Evolutionary conservation across 257 asterid species (phyloP).

Genomic region (Solanum pimpinellifolium): DNA sequence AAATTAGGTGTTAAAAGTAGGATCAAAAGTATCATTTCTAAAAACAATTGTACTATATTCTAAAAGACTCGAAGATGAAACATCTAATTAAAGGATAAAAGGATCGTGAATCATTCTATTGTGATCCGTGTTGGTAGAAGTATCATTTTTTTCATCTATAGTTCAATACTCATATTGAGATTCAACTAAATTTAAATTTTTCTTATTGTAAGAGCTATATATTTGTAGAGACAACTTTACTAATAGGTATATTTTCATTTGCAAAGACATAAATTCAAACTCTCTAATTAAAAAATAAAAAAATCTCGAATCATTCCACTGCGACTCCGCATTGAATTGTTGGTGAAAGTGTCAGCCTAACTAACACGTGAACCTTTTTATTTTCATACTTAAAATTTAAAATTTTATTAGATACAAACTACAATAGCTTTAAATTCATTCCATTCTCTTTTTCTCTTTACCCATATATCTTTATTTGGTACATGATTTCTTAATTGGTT

Average conservation of each 20-base stretch:
- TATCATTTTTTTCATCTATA: neutral
- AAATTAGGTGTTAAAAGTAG: neutral
- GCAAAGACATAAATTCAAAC: fast-evolving
- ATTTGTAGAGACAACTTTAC: neutral
- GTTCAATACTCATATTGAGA: fast-evolving
- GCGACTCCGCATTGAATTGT: neutral
- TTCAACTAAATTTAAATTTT: neutral
- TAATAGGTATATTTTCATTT: neutral
- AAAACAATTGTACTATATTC: neutral
- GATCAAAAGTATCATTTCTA: neutral
- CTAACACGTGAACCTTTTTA: neutral
- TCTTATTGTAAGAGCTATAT: fast-evolving
- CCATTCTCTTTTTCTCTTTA: neutral
- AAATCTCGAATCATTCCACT: neutral
- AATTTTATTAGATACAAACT: neutral
- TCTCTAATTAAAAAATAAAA: neutral
- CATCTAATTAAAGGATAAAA: too few species aligned
- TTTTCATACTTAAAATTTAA: neutral
- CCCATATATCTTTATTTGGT: neutral
- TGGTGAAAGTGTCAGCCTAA: neutral
- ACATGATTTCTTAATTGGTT: neutral
- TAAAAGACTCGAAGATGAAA: fast-evolving
- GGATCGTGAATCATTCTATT: fast-evolving
- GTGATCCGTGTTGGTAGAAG: neutral
- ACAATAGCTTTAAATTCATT: neutral